These are phyloP conservation scores for Hanseniaspora mollemarum DNA, from an alignment of 805 yeast genomes.

Conservation along the genomic window DNA sequence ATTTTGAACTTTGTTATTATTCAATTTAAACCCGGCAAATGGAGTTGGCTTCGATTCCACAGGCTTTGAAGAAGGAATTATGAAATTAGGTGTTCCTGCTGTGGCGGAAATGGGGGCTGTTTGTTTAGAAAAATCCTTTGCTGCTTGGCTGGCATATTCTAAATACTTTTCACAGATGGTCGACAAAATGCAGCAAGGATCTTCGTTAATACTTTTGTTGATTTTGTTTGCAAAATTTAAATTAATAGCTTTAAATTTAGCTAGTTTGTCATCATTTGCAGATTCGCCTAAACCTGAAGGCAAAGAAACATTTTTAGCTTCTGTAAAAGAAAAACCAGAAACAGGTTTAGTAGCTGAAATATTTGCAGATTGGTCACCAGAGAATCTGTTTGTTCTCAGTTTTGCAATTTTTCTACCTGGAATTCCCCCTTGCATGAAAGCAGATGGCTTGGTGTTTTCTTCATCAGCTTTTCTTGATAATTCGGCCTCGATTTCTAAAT, in stretches of 20 bases:
- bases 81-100: background rate
- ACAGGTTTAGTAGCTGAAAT: constrained; percentile 13
- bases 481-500: constrained; percentile 26
- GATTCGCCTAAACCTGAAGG: too few relatives aligned
- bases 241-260: constrained; percentile 55
- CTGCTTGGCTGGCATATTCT: constrained; percentile 29
- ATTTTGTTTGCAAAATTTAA: constrained; percentile 45
- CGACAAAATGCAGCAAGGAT: constrained; percentile 46
- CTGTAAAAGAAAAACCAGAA: constrained; percentile 15
- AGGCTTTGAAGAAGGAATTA: constrained; percentile 7
- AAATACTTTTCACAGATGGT: constrained; percentile 49
- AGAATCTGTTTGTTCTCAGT: constrained; percentile 35
- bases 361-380: constrained; percentile 11
- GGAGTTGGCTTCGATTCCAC: constrained; percentile 15
- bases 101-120: background rate
- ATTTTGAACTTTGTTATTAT: background rate
- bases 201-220: constrained; percentile 31
- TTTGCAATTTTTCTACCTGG: constrained; percentile 58
- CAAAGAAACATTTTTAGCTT: background rate
- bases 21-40: constrained; percentile 5
- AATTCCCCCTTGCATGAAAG: constrained; percentile 50
- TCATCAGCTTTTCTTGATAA: constrained; percentile 19
- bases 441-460: constrained; percentile 32
- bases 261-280: constrained; percentile 30
- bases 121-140: background rate